Evolutionary conservation across 345 rosid species (phyloP).

Genomic region (Schrenkiella parvula): DNA sequence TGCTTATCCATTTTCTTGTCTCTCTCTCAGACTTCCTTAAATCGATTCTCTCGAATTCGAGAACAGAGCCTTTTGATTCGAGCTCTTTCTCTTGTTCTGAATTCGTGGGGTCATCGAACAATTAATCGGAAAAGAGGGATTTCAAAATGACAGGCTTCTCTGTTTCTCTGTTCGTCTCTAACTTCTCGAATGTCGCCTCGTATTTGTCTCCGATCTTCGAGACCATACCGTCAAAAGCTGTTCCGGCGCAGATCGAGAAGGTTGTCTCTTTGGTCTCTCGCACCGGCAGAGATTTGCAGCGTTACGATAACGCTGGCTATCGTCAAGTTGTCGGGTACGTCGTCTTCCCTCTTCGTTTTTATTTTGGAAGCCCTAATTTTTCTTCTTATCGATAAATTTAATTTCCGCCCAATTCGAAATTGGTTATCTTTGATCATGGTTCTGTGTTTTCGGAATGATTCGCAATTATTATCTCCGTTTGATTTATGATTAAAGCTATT

Average conservation of each 20-base stretch:
- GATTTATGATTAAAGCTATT: not conserved
- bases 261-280: conserved; percentile 52
- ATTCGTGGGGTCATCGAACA: not conserved
- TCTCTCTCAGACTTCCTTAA: not conserved
- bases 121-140: not conserved
- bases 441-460: not conserved
- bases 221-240: conserved; percentile 32
- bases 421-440: not conserved
- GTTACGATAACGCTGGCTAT: conserved; percentile 47
- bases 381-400: not conserved
- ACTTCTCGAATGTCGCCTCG: conserved; percentile 37
- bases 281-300: conserved; percentile 65
- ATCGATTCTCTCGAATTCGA: not conserved
- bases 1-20: conserved; percentile 1
- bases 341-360: not conserved
- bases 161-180: conserved; percentile 35
- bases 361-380: not conserved
- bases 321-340: conserved; percentile 80
- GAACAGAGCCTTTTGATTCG: conserved; percentile 11
- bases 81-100: not conserved
- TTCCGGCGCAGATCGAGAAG: conserved; percentile 45
- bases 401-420: not conserved
- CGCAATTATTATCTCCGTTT: not conserved
- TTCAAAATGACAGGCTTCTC: conserved; percentile 37
- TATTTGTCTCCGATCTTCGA: conserved; percentile 42